These are phyloP conservation scores for Begonia peltatifolia DNA, from an alignment of 306 rosid genomes.

Conservation along the genomic window DNA sequence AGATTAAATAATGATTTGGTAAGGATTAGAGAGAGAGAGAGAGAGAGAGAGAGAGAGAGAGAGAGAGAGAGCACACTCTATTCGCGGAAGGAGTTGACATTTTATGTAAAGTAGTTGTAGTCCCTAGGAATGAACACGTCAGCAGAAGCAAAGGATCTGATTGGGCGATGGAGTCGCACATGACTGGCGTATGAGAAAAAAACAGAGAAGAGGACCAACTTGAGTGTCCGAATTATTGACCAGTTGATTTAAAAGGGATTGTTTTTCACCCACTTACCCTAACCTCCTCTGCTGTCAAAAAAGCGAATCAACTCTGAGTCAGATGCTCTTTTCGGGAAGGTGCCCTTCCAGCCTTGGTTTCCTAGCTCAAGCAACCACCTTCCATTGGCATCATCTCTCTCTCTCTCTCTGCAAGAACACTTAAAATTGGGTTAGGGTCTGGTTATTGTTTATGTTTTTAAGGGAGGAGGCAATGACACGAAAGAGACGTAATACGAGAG, in stretches of 20 bases:
- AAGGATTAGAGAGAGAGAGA: background rate
- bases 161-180: background rate
- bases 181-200: too few relatives aligned
- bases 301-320: background rate
- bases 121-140: background rate
- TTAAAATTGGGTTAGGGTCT: too few relatives aligned
- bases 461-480: too few relatives aligned
- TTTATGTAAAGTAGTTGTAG: constrained; percentile 18
- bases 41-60: background rate
- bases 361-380: constrained; percentile 12
- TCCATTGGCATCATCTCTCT: background rate
- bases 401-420: too few relatives aligned
- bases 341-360: constrained; percentile 11
- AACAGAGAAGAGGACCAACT: constrained; percentile 2
- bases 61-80: constrained; percentile 3
- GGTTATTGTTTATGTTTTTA: too few relatives aligned
- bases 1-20: constrained; percentile 18
- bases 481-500: too few relatives aligned
- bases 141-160: background rate
- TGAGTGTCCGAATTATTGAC: constrained; percentile 29
- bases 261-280: background rate
- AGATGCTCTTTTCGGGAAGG: constrained; percentile 30
- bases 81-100: constrained; percentile 22
- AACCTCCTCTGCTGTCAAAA: background rate
- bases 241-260: constrained; percentile 6